phyloP scores from a whole-genome alignment of 257 asterid genomes.

The Linaria vulgaris region DNA sequence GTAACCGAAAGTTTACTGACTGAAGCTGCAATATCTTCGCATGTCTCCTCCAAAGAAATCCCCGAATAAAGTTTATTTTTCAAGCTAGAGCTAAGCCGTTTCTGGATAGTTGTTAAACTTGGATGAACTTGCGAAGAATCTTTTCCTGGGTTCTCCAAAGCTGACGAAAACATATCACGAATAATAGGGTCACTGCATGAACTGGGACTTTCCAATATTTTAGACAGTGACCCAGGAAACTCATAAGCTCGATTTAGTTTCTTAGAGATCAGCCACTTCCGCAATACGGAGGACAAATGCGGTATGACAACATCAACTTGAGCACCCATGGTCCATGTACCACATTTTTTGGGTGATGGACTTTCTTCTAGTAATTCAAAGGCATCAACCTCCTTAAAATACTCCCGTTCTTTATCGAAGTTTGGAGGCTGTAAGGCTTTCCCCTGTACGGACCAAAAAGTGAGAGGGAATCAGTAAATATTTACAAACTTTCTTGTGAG shows the following conservation, averaged over 20 bases:
- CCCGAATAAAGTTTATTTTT: constrained; percentile 34
- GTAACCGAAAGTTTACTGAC: constrained; percentile 69
- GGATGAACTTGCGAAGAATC: constrained; percentile 32
- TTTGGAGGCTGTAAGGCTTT: constrained; percentile 52
- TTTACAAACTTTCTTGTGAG: constrained; percentile 7
- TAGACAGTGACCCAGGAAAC: constrained; percentile 66
- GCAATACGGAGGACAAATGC: constrained; percentile 71
- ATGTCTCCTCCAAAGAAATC: constrained; percentile 39
- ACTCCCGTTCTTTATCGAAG: constrained; percentile 68
- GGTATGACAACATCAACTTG: constrained; percentile 48
- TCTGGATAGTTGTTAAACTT: constrained; percentile 37
- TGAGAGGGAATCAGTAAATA: neutral
- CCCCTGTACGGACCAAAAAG: constrained; percentile 46
- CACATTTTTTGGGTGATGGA: constrained; percentile 86
- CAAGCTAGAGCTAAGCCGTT: constrained; percentile 37
- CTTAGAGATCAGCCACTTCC: constrained; percentile 71
- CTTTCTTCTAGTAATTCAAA: constrained; percentile 88
- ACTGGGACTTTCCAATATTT: constrained; percentile 70
- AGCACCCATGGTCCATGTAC: constrained; percentile 66
- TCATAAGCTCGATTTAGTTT: constrained; percentile 47
- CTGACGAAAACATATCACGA: constrained; percentile 31
- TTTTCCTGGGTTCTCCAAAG: constrained; percentile 34
- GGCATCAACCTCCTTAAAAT: constrained; percentile 89
- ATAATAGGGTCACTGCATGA: constrained; percentile 31
- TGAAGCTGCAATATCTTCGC: constrained; percentile 61